Base-by-base conservation (phyloP, 306 rosid genomes). In the Begonia peltatifolia region DNA sequence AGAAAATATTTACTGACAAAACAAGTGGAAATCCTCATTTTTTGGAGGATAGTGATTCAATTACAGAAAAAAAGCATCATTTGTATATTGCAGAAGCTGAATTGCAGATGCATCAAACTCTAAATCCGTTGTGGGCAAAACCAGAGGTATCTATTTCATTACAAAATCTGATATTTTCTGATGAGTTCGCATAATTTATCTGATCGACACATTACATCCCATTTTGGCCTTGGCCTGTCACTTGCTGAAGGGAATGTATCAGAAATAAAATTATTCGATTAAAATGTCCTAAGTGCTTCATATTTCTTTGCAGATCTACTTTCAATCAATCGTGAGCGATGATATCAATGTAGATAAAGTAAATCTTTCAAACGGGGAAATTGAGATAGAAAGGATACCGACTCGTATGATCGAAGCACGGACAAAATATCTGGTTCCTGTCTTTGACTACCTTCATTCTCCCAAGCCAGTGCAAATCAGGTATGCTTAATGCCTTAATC, bases 81-180 rank as follows among this genome's bases (percentile, higher is more conserved):
- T 65, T 87, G 59, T 86, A 79, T 74, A 87, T 92, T 58, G 77
- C 99, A 57, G 96, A 92, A 79, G 96, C 87, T n/a, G 99, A 92
- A 77, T 72, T 92, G 63, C 93, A 70, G 71, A 86, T 83, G 94
- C 93, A 86, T 68, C 78, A 64, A 60, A 48, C 75, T 62, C 79
- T 55, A 56, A 61, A 50, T 58, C 87, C 84, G 13, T 48, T 79
- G 64, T 92, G 99, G 99, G 83, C 67, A 35, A 86, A 72, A 58
- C 76, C 79, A 51, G 84, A 81, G 99, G 99, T 92, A 72, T 56
- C n/a, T 56, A 17, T 17, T 17, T 17, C 18, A 17, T 11, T 16
- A 25, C 4, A 25, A 25, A 25, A 25, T 25, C 18, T 17, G 18
- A 17, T 17, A 0, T 17, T 17, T 17, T 17, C 18, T 17, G 18